Conservation (phyloP, 805 yeast species). For the Tetrapisispora phaffii region DNA sequence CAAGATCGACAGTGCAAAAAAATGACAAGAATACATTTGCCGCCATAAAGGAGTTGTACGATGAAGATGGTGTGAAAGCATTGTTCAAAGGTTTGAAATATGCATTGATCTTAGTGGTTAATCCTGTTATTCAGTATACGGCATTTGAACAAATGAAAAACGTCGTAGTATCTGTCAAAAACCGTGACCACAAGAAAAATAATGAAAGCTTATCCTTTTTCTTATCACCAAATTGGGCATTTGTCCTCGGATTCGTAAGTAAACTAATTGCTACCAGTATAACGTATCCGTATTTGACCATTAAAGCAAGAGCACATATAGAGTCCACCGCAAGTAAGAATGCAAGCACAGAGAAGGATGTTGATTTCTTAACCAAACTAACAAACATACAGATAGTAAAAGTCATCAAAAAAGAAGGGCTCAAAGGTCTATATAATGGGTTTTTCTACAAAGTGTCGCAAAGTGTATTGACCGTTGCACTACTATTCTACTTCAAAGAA, state of each 20-base stretch:
- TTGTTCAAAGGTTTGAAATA: slow-evolving; percentile 82
- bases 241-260: slow-evolving; percentile 80
- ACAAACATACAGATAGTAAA: slow-evolving; percentile 35
- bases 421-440: slow-evolving; percentile 73
- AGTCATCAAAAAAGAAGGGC: slow-evolving; percentile 61
- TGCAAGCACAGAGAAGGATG: not conserved
- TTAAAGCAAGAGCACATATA: slow-evolving; percentile 82
- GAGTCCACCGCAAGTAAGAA: slow-evolving; percentile 28
- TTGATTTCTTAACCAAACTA: not conserved
- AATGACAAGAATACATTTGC: slow-evolving; percentile 39
- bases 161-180: slow-evolving; percentile 42
- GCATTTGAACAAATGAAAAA: slow-evolving; percentile 80
- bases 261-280: slow-evolving; percentile 79
- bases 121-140: slow-evolving; percentile 89
- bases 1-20: slow-evolving; percentile 65
- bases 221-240: slow-evolving; percentile 65
- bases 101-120: slow-evolving; percentile 73
- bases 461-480: slow-evolving; percentile 80
- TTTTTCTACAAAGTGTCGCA: slow-evolving; percentile 70
- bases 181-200: slow-evolving; percentile 25
- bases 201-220: slow-evolving; percentile 1
- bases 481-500: slow-evolving; percentile 83
- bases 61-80: slow-evolving; percentile 60
- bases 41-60: slow-evolving; percentile 51
- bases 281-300: slow-evolving; percentile 86